Base-by-base conservation (phyloP, 257 asterid genomes). In the Solanum lignicaule region DNA sequence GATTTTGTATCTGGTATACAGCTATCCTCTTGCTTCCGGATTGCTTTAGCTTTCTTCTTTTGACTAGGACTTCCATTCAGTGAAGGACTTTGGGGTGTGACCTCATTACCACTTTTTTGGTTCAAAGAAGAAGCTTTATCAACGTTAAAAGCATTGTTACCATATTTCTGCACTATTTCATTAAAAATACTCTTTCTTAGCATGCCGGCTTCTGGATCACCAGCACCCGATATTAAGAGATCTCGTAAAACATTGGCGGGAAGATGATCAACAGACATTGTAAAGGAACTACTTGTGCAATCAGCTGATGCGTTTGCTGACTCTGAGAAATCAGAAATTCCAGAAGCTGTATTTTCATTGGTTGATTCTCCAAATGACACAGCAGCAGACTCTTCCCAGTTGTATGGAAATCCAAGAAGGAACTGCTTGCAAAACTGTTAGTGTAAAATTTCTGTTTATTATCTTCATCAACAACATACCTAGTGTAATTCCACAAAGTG, bases 311-410 rank as follows among this genome's bases (percentile, higher is more conserved):
- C 35, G 6, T 21, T 87, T 83, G 60, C 83, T 72, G n/a, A 55
- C 38, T 88, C 91, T 87, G 86, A 73, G 66, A 90, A 89, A 68
- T 86, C 87, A 46, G 86, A 43, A 73, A 66, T 31, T 87, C 35
- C 79, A 58, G 72, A 82, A 27, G 87, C 81, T 88, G 58, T 71
- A 78, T 87, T 65, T 52, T 39, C 38, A 16, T 38, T 32, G 65
- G 69, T 74, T 87, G 89, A 69, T 83, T 91, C 92, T 91, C 88
- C 90, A 87, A 83, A 89, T 72, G 92, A 90, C 43, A 68, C 13
- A 41, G 89, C 83, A 83, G 92, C 83, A 84, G 78, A 91, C 41
- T 95, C 94, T 90, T 94, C 96, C 98, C 96, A 96, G 91, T 93
- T 86, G 29, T 91, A 90, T 7, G 98, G 98, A 89, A 95, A 95